Base-by-base conservation (phyloP, 805 yeast species). In the Limtongia smithiae region DNA sequence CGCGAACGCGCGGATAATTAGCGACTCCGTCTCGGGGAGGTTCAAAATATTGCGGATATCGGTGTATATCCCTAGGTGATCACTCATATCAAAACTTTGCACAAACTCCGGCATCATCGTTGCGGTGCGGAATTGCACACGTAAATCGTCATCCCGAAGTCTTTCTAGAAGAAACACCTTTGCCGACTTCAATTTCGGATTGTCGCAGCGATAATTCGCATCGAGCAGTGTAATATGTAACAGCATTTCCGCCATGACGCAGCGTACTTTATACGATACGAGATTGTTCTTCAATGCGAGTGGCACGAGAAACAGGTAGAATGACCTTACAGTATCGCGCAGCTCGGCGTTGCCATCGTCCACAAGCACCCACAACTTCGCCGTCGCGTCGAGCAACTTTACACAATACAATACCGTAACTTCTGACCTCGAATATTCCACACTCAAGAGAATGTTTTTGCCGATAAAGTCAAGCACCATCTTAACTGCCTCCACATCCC, bases 371-470 rank as follows among this genome's bases (percentile, higher is more conserved):
- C 48, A 48, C 27, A 35, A 17, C 15, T 31, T 32, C 7, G 25
- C 36, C 12, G 22, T 9, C 5, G 12, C 20, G 6, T 37, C 31
- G 12, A 48, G 34, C 12, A 22, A 21, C 15, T 36, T 37, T n/a
- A 45, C 18, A 17, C 30, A 20, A 12, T 32, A 21, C 20, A 18
- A n/a, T 11, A 37, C 22, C 7, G 30, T 15, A 4, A 38, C 30
- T 27, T 48, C 51, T 6, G 51, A 44, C 8, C 51, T 27, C 33
- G 44, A 50, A 31, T 27, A 48, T 11, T 42, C 51, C 28, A 44
- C 36, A 7, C 18, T 17, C 18, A 33, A 12, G n/a, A 48, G 44
- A 6, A 46, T 37, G 14, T 43, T 22, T 17, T 20, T 20, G 8
- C 42, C 47, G 15, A 44, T 14, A 20, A 44, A 24, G 3, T 21